These are phyloP conservation scores for Amanita pseudoporphyria DNA, from an alignment of 768 basidiomycete genomes.

Conservation along the genomic window DNA sequence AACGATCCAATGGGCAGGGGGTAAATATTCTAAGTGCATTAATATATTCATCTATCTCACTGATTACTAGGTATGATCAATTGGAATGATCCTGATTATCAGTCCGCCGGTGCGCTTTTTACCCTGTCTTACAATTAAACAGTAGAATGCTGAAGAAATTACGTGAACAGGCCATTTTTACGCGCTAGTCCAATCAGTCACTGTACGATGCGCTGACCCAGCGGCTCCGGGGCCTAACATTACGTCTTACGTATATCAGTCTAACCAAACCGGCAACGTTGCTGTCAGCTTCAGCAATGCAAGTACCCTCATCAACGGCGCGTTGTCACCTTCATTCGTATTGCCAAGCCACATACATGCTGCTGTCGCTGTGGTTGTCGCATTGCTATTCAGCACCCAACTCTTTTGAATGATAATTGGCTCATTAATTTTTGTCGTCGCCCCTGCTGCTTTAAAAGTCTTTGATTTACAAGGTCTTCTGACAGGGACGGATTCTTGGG, in stretches of 20 bases:
- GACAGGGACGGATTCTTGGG: not conserved
- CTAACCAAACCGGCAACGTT: constrained; percentile 45
- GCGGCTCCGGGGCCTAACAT: constrained; percentile 30
- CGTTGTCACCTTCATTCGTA: constrained; percentile 12
- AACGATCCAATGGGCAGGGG: constrained; percentile 73
- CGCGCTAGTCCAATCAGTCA: constrained; percentile 49
- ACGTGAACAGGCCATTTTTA: constrained; percentile 53
- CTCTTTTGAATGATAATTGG: constrained; percentile 8
- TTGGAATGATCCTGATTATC: constrained; percentile 74
- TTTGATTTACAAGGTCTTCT: too few relatives aligned
- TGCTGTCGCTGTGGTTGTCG: constrained; percentile 17
- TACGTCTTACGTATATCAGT: constrained; percentile 56
- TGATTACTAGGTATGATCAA: constrained; percentile 49
- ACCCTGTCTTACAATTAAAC: not conserved
- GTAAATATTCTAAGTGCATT: constrained; percentile 15
- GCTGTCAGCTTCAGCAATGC: constrained; percentile 48
- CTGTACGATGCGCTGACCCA: constrained; percentile 54
- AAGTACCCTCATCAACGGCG: constrained; percentile 44
- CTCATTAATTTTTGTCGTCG: not conserved
- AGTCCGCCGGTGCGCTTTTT: constrained; percentile 38
- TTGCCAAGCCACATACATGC: constrained; percentile 8
- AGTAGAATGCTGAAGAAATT: not conserved
- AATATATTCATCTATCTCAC: not conserved
- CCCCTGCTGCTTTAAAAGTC: too few relatives aligned
- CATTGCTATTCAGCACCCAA: constrained; percentile 14